phyloP scores from a whole-genome alignment of 2,329 filamentous ascomycete species.

The Piedraia hortae region DNA sequence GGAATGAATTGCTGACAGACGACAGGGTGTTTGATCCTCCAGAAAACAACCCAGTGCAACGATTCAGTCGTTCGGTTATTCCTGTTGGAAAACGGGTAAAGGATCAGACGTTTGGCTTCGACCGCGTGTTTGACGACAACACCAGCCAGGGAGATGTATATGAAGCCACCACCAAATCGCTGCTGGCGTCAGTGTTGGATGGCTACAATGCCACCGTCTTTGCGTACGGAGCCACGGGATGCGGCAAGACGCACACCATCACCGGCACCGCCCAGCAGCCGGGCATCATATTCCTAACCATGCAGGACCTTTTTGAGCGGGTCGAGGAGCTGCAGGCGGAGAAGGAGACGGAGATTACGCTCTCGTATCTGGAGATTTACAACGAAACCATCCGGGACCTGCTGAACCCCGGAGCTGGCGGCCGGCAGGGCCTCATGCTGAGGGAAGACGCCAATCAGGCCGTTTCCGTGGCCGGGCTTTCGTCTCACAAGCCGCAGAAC shows the following conservation, averaged over 20 bases:
- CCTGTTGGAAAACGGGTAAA: constrained; percentile 70
- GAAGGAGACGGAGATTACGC: constrained; percentile 66
- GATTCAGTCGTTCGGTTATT: constrained; percentile 53
- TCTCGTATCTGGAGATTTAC: constrained; percentile 95
- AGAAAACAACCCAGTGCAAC: constrained; percentile 75
- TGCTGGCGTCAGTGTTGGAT: constrained; percentile 87
- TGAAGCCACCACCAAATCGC: constrained; percentile 61
- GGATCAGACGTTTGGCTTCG: constrained; percentile 92
- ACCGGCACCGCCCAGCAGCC: constrained; percentile 68
- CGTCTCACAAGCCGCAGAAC: constrained; percentile 69
- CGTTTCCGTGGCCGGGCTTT: constrained; percentile 71
- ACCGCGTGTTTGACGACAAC: constrained; percentile 89
- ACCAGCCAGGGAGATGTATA: constrained; percentile 81
- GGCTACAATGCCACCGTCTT: constrained; percentile 98
- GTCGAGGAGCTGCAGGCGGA: constrained; percentile 66
- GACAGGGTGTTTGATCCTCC: constrained; percentile 82
- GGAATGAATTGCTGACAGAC: constrained; percentile 3
- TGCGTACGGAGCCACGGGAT: constrained; percentile 90
- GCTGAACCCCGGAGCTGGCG: constrained; percentile 63
- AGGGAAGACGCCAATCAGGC: constrained; percentile 84
- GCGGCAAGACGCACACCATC: constrained; percentile 96
- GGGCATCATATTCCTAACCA: constrained; percentile 93
- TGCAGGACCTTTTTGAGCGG: constrained; percentile 96
- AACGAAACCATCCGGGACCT: constrained; percentile 96
- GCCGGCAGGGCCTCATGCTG: constrained; percentile 62